Conservation (phyloP, 345 rosid genomes). For the Hypericum perforatum region DNA sequence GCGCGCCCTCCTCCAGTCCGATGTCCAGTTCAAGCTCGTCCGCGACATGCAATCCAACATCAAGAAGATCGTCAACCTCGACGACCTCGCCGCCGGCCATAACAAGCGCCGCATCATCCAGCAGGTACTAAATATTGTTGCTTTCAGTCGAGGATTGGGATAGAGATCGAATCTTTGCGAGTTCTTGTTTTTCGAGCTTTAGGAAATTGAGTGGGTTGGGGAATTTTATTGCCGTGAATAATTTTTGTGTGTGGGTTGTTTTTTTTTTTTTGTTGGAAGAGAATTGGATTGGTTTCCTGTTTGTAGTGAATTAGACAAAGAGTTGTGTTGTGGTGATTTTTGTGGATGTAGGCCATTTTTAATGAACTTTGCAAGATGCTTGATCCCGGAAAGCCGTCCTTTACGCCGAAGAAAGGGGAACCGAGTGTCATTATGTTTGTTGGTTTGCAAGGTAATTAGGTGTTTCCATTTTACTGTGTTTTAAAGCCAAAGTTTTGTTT, state of each 20-base stretch:
- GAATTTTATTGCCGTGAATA: too few species aligned
- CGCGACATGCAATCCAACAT: slow-evolving; percentile 85
- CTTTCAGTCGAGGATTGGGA: background rate
- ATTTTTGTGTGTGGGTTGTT: too few species aligned
- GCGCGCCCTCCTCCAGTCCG: slow-evolving; percentile 81
- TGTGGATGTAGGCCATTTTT: slow-evolving; percentile 53
- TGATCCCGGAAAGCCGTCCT: slow-evolving; percentile 88
- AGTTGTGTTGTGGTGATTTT: background rate
- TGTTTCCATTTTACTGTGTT: background rate
- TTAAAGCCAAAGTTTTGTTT: background rate
- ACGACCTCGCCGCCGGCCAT: slow-evolving; percentile 93
- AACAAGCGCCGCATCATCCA: slow-evolving; percentile 89
- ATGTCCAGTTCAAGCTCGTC: slow-evolving; percentile 88
- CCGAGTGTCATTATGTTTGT: slow-evolving; percentile 77
- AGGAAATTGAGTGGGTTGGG: too few species aligned
- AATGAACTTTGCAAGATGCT: slow-evolving; percentile 79
- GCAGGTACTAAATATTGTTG: slow-evolving; percentile 27
- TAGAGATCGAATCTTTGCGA: background rate
- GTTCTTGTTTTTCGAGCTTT: too few species aligned
- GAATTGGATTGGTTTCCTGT: too few species aligned
- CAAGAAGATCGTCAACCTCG: slow-evolving; percentile 84
- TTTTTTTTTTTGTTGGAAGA: too few species aligned
- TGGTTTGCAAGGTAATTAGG: slow-evolving; percentile 64
- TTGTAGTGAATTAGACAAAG: background rate
- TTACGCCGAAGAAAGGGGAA: slow-evolving; percentile 71